Percentiles rank a stretch among this genome's conserved stretches.
These are phyloP conservation scores for Proliferodiscus dingleyae DNA, from an alignment of 2,329 filamentous ascomycete genomes.

Conservation along the genomic window DNA sequence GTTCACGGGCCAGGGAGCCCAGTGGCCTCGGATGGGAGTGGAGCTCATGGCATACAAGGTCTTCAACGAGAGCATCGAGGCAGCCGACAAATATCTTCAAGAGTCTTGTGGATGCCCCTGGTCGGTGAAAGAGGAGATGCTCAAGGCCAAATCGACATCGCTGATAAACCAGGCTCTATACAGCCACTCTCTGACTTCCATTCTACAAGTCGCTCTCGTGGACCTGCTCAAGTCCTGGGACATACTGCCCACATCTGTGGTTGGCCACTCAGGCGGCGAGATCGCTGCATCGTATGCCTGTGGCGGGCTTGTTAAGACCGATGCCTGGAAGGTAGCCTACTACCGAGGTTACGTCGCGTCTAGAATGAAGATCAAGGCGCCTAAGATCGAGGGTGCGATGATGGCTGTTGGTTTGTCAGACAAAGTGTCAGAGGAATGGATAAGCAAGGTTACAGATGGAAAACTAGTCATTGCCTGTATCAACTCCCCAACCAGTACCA, in stretches of 20 bases:
- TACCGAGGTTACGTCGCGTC: constrained; percentile 29
- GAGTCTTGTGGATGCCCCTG: constrained; percentile 27
- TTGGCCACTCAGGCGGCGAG: constrained; percentile 44
- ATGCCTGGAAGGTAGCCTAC: constrained; percentile 42
- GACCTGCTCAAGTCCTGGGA: constrained; percentile 36
- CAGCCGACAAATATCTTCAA: not conserved
- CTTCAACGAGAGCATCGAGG: constrained; percentile 21
- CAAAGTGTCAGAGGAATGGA: constrained; percentile 11
- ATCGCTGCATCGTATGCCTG: constrained; percentile 41
- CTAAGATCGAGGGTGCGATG: constrained; percentile 40
- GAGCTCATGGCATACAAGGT: constrained; percentile 28
- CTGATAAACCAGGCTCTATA: constrained; percentile 34
- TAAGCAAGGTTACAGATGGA: not conserved
- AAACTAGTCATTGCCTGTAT: constrained; percentile 29
- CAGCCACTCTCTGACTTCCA: constrained; percentile 40
- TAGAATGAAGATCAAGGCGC: constrained; percentile 5
- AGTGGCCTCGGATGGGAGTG: constrained; percentile 22
- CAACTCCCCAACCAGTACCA: constrained; percentile 25
- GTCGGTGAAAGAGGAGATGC: constrained; percentile 30
- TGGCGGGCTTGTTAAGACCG: constrained; percentile 26
- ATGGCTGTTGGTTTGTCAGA: constrained; percentile 41
- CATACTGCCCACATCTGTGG: constrained; percentile 34
- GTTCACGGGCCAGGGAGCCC: constrained; percentile 21
- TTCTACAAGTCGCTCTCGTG: constrained; percentile 42
- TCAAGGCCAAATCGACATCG: constrained; percentile 30